Conservation (phyloP, 2,329 filamentous ascomycete species). For the Fusarium albidum region DNA sequence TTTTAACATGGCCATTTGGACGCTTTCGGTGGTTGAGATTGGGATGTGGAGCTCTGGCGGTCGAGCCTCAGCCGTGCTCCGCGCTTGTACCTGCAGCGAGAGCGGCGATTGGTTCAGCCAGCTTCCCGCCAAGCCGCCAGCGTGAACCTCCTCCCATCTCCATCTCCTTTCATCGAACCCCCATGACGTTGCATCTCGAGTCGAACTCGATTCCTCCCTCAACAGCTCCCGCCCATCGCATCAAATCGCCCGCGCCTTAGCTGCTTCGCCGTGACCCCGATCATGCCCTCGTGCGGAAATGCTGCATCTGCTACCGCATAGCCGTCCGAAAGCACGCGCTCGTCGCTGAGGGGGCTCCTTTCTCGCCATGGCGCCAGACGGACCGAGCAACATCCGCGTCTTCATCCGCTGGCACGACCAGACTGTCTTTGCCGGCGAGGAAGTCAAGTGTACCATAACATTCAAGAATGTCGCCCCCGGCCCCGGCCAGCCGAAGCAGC, state of each 20-base stretch:
- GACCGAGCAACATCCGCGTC: constrained; percentile 81
- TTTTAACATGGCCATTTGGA: not conserved
- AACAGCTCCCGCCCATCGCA: constrained; percentile 29
- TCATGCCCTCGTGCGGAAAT: constrained; percentile 41
- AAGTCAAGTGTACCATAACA: constrained; percentile 93
- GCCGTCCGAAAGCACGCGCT: constrained; percentile 39
- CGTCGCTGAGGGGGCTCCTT: constrained; percentile 42
- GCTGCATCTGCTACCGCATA: constrained; percentile 40
- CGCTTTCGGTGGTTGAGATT: constrained; percentile 20
- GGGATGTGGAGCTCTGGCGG: constrained; percentile 16
- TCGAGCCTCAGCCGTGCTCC: constrained; percentile 20
- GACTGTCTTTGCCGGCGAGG: constrained; percentile 95
- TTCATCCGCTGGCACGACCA: constrained; percentile 95
- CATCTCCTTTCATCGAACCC: constrained; percentile 39
- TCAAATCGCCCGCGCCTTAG: constrained; percentile 10
- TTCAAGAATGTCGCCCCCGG: constrained; percentile 83
- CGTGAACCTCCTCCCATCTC: constrained; percentile 42
- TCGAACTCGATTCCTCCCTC: constrained; percentile 17
- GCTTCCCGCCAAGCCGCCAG: constrained; percentile 37
- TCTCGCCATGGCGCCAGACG: constrained; percentile 58
- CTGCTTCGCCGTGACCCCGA: constrained; percentile 13
- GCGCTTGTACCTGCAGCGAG: constrained; percentile 31
- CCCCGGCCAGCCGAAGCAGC: constrained; percentile 43
- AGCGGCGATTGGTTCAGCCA: constrained; percentile 31
- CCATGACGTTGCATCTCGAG: constrained; percentile 41